Percentiles rank a stretch among this genome's conserved stretches.
Evolutionary conservation across 192 early-diverging fungal species (phyloP).

Genomic region (Backusella australiensis): DNA sequence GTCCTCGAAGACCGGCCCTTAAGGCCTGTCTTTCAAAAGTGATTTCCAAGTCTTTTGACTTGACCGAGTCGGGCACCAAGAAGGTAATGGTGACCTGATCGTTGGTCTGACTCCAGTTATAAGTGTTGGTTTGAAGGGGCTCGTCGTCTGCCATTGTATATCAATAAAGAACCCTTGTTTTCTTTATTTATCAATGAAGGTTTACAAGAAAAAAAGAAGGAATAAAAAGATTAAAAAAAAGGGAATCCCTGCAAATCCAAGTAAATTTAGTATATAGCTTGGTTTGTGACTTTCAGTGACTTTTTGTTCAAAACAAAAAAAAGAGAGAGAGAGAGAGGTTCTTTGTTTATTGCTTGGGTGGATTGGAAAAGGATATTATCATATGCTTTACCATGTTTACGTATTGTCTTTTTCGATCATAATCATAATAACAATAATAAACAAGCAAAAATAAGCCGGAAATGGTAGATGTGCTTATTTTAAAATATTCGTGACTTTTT

Average conservation of each 20-base stretch:
- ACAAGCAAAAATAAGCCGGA: not conserved
- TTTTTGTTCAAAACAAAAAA: not conserved
- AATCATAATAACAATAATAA: not conserved
- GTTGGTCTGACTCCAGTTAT: slow-evolving; percentile 34
- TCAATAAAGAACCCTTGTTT: not conserved
- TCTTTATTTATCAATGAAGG: not conserved
- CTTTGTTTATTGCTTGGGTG: not conserved
- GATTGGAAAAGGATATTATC: not conserved
- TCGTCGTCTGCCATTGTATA: slow-evolving; percentile 21
- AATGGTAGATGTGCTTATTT: not conserved
- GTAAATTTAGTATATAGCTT: not conserved
- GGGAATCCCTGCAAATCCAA: not conserved
- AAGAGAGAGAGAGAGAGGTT: not conserved
- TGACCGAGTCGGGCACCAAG: slow-evolving; percentile 31
- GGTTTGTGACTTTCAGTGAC: not conserved
- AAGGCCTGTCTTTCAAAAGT: slow-evolving; percentile 29
- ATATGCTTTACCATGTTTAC: not conserved
- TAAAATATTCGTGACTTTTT: too few species aligned
- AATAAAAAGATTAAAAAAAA: not conserved
- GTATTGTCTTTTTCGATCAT: too few species aligned
- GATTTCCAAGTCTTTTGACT: slow-evolving; percentile 36
- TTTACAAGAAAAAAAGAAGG: not conserved
- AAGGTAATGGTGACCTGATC: slow-evolving; percentile 41
- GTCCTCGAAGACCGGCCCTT: slow-evolving; percentile 36
- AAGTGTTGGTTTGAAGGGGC: slow-evolving; percentile 33